phyloP scores from a whole-genome alignment of 2,329 filamentous ascomycete genomes.

The Arachnomyces sp. region DNA sequence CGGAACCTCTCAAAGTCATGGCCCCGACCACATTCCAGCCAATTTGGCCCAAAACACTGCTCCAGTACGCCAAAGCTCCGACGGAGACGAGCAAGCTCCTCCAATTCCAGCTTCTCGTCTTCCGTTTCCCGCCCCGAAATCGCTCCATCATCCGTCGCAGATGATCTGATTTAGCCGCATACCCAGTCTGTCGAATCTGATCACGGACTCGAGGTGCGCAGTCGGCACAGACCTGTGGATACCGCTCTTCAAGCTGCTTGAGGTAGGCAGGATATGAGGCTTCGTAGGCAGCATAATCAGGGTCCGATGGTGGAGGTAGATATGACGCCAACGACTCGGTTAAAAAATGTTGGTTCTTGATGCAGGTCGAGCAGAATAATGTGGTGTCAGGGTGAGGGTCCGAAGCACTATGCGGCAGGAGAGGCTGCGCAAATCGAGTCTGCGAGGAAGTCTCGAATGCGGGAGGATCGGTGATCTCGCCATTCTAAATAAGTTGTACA shows the following conservation, averaged over 20 bases:
- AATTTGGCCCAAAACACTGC: conserved; percentile 37
- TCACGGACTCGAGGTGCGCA: conserved; percentile 70
- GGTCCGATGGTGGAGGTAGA: conserved; percentile 58
- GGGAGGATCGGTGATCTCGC: conserved; percentile 83
- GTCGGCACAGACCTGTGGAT: conserved; percentile 77
- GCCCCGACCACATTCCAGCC: conserved; percentile 34
- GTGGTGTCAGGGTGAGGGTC: conserved; percentile 35
- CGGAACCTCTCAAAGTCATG: conserved; percentile 16
- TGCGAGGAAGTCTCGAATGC: conserved; percentile 47
- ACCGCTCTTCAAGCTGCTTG: conserved; percentile 66
- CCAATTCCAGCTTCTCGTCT: conserved; percentile 33
- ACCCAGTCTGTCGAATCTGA: conserved; percentile 63
- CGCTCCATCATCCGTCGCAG: conserved; percentile 67
- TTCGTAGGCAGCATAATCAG: conserved; percentile 62
- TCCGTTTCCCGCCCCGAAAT: conserved; percentile 34
- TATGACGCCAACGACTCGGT: conserved; percentile 72
- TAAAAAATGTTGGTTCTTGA: conserved; percentile 82
- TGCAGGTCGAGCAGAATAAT: conserved; percentile 67
- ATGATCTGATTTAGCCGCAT: conserved; percentile 77
- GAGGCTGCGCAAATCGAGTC: conserved; percentile 36
- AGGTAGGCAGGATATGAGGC: conserved; percentile 63
- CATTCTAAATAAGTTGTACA: conserved; percentile 49
- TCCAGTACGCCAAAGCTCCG: conserved; percentile 37
- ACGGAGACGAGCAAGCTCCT: conserved; percentile 35
- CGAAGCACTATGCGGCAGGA: conserved; percentile 22